Evolutionary conservation across 371 early-diverging fungal genomes (phyloP).

Genomic region (Apophysomyces ossiformis): DNA sequence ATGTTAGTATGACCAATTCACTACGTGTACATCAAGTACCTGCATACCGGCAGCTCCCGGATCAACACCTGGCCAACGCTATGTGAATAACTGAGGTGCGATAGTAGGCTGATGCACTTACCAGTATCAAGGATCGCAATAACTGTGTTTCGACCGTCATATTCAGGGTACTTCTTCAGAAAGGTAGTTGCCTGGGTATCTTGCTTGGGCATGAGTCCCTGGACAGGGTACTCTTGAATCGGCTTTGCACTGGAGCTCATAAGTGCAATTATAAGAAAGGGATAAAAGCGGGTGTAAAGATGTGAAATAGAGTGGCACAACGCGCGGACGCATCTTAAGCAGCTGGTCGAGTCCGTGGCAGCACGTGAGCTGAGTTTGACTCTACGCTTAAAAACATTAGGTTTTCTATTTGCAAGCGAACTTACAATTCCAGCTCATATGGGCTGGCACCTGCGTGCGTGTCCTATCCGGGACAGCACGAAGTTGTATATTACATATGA

Average conservation of each 20-base stretch:
- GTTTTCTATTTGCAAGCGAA: too few relatives aligned
- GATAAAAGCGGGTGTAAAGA: background rate
- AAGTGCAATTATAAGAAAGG: constrained; percentile 16
- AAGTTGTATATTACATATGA: too few relatives aligned
- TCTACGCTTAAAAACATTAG: too few relatives aligned
- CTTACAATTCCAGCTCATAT: too few relatives aligned
- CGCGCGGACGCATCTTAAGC: constrained; percentile 3
- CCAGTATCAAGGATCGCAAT: constrained; percentile 92
- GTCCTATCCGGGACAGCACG: too few relatives aligned
- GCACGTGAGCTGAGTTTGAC: background rate
- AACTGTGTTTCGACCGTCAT: constrained; percentile 89
- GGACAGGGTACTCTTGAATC: constrained; percentile 67
- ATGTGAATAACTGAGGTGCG: background rate
- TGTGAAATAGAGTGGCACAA: background rate
- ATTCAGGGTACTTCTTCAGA: constrained; percentile 80
- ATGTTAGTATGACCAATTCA: background rate
- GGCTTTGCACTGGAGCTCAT: constrained; percentile 34
- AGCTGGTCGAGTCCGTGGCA: background rate
- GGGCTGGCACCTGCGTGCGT: too few relatives aligned
- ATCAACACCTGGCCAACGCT: constrained; percentile 69
- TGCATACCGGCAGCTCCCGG: constrained; percentile 88
- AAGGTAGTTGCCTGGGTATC: constrained; percentile 89
- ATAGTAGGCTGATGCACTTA: constrained; percentile 12
- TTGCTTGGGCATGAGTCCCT: constrained; percentile 74
- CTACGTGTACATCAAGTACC: constrained; percentile 28